These are phyloP conservation scores for Coix lacrymajobi DNA, from an alignment of 176 grass and related monocot genomes.

Conservation along the genomic window DNA sequence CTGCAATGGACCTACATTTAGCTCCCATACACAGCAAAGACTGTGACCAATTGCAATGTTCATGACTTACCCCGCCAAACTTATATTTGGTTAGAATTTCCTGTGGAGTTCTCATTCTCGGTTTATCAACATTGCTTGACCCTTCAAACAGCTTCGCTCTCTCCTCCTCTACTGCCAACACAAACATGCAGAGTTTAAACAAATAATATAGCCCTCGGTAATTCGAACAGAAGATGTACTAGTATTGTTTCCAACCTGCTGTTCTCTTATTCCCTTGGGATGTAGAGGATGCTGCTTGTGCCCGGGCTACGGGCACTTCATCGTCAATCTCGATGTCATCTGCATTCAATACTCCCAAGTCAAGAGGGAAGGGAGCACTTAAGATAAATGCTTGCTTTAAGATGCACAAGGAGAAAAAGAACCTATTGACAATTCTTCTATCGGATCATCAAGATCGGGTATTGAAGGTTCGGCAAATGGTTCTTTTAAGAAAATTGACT, in stretches of 20 bases:
- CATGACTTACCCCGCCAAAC: slow-evolving; percentile 77
- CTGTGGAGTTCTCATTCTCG: slow-evolving; percentile 81
- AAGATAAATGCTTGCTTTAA: slow-evolving; percentile 21
- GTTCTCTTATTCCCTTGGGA: slow-evolving; percentile 42
- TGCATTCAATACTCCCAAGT: slow-evolving; percentile 38
- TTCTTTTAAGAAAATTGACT: slow-evolving; percentile 62
- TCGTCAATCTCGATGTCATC: slow-evolving; percentile 97
- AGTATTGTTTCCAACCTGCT: slow-evolving; percentile 26
- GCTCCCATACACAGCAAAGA: not conserved
- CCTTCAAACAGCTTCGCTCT: slow-evolving; percentile 85
- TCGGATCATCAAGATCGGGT: slow-evolving; percentile 25
- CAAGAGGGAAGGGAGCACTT: slow-evolving; percentile 25
- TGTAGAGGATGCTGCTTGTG: slow-evolving; percentile 45
- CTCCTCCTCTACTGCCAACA: slow-evolving; percentile 49
- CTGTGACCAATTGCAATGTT: not conserved
- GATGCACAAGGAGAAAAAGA: slow-evolving; percentile 35
- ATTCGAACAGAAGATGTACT: not conserved
- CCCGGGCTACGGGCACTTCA: slow-evolving; percentile 23
- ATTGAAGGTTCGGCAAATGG: slow-evolving; percentile 45
- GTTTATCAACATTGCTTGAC: slow-evolving; percentile 56
- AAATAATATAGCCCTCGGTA: not conserved
- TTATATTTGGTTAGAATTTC: slow-evolving; percentile 98
- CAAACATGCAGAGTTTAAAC: not conserved
- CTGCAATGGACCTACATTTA: slow-evolving; percentile 43
- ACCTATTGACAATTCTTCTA: slow-evolving; percentile 81